A percentile compares a stretch with the other conserved stretches of the same genome.
These are phyloP conservation scores for Fusarium sp. DNA, from an alignment of 2,329 filamentous ascomycete species.

Conservation along the genomic window DNA sequence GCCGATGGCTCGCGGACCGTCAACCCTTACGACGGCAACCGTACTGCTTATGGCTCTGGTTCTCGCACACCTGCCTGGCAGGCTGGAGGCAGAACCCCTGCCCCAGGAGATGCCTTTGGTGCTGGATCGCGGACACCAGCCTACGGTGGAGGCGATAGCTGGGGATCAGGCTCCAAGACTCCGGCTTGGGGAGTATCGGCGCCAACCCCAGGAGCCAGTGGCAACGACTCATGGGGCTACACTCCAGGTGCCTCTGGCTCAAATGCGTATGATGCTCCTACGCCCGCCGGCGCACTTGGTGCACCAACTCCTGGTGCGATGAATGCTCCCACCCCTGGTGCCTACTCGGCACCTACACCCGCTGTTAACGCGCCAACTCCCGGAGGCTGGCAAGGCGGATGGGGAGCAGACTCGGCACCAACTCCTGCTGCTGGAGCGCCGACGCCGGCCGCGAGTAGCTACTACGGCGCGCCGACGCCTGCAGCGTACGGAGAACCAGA, in stretches of 20 bases:
- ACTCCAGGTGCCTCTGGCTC: slow-evolving; percentile 64
- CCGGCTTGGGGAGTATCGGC: slow-evolving; percentile 78
- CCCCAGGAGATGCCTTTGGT: slow-evolving; percentile 72
- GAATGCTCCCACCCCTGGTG: slow-evolving; percentile 81
- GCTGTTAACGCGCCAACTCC: slow-evolving; percentile 79
- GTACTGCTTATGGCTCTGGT: slow-evolving; percentile 83
- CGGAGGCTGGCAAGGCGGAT: slow-evolving; percentile 73
- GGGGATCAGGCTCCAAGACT: slow-evolving; percentile 81
- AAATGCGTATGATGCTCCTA: slow-evolving; percentile 78
- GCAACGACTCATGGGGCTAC: slow-evolving; percentile 73
- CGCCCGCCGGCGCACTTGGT: slow-evolving; percentile 72
- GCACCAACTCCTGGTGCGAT: slow-evolving; percentile 75
- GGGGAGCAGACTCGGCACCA: slow-evolving; percentile 75
- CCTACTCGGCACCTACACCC: slow-evolving; percentile 76
- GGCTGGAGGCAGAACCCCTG: slow-evolving; percentile 81
- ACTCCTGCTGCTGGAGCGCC: slow-evolving; percentile 78
- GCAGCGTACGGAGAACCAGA: slow-evolving; percentile 72
- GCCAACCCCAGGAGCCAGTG: slow-evolving; percentile 72
- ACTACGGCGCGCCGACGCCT: slow-evolving; percentile 76
- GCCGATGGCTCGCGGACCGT: slow-evolving; percentile 77
- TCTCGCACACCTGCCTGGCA: slow-evolving; percentile 84
- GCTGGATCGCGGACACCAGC: slow-evolving; percentile 79
- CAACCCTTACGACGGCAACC: slow-evolving; percentile 81
- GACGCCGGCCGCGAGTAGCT: slow-evolving; percentile 76
- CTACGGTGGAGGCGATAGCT: slow-evolving; percentile 72